Conservation (phyloP, 768 basidiomycete genomes). For the Leccinum arenicola region DNA sequence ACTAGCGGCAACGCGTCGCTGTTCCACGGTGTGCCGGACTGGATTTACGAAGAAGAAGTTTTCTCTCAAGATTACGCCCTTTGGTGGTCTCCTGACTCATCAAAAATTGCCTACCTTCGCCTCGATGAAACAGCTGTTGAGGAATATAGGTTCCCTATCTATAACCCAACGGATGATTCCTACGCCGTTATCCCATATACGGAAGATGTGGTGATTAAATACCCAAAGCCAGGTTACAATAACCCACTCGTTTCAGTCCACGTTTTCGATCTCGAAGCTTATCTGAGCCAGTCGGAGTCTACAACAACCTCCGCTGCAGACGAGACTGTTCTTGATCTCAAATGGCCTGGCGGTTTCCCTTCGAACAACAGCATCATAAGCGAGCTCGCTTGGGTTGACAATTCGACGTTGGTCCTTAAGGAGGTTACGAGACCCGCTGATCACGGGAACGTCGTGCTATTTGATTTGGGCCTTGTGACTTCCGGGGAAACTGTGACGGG, state of each 20-base stretch:
- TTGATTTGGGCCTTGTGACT: constrained; percentile 46
- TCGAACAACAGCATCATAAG: constrained; percentile 65
- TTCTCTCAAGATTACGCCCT: constrained; percentile 69
- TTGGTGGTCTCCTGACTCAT: constrained; percentile 81
- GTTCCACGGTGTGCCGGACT: constrained; percentile 95
- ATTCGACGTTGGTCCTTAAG: constrained; percentile 71
- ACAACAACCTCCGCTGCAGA: constrained; percentile 31
- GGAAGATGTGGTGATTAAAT: constrained; percentile 56
- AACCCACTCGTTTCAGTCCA: constrained; percentile 85
- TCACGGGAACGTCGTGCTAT: constrained; percentile 75
- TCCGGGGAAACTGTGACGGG: constrained; percentile 37
- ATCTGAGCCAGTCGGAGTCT: constrained; percentile 37
- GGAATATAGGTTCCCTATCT: constrained; percentile 85
- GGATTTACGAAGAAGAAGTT: constrained; percentile 97
- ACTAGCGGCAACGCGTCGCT: constrained; percentile 75
- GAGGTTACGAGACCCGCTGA: constrained; percentile 85
- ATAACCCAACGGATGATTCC: constrained; percentile 78
- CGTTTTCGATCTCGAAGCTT: constrained; percentile 73
- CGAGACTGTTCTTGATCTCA: constrained; percentile 52
- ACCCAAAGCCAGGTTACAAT: constrained; percentile 86
- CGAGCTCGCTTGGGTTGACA: constrained; percentile 87
- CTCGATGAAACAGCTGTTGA: constrained; percentile 89
- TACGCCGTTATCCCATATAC: constrained; percentile 79
- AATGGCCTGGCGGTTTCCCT: constrained; percentile 63
- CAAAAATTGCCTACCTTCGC: constrained; percentile 72